phyloP scores from a whole-genome alignment of 2,329 filamentous ascomycete species.

The Escovopsis sp. region DNA sequence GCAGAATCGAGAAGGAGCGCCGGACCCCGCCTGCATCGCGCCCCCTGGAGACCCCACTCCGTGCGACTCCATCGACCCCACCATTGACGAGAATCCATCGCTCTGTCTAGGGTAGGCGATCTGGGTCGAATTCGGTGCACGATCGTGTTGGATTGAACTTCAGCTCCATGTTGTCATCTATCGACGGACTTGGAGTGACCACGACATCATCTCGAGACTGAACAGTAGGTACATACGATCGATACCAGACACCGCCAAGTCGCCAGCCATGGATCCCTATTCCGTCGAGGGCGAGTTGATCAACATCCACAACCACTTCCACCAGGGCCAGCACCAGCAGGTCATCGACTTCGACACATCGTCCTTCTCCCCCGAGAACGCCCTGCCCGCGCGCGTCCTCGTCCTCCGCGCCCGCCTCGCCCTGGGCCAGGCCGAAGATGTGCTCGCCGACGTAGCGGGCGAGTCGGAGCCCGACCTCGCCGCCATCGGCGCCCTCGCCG shows the following conservation, averaged over 20 bases:
- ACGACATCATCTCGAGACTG: no score
- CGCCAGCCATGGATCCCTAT: conserved; percentile 48
- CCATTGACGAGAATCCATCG: no score
- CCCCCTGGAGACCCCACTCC: no score
- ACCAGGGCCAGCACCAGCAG: conserved; percentile 71
- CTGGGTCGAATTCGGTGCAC: no score
- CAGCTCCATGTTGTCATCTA: no score
- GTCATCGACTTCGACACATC: conserved; percentile 77
- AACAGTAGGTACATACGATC: no score
- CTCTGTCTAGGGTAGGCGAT: no score
- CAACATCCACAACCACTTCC: conserved; percentile 57
- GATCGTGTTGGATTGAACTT: no score
- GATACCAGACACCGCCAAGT: conserved; percentile 2
- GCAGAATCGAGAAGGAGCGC: no score
- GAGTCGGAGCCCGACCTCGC: conserved; percentile 57
- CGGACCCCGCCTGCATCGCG: no score
- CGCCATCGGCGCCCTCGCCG: conserved; percentile 64
- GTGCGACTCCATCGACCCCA: no score
- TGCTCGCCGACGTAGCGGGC: conserved; percentile 52
- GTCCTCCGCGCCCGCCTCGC: conserved; percentile 72
- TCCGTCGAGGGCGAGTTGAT: conserved; percentile 57
- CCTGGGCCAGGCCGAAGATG: conserved; percentile 61
- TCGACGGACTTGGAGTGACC: no score
- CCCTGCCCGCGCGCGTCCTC: conserved; percentile 60
- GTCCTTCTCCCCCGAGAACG: conserved; percentile 65